Conservation (phyloP, 2,329 filamentous ascomycete species). For the Cladosporium velox region DNA sequence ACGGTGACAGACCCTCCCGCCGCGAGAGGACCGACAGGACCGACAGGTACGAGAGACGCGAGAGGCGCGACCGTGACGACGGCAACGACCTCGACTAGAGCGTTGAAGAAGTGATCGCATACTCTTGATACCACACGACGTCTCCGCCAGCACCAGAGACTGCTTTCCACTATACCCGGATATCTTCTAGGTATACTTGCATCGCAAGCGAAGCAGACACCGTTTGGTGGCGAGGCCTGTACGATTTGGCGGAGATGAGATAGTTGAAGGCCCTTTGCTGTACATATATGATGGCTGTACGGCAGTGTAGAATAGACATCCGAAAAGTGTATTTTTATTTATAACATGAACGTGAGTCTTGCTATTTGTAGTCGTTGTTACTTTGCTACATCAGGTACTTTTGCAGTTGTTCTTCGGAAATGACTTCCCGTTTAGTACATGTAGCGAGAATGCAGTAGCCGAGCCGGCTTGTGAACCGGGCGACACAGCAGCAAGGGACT, state of each 20-base stretch:
- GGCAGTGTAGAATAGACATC: constrained; percentile 3
- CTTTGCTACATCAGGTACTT: no score
- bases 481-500: not conserved
- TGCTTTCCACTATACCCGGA: not conserved
- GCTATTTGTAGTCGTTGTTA: no score
- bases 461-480: not conserved
- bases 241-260: not conserved
- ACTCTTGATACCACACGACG: not conserved
- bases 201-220: not conserved
- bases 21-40: not conserved
- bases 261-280: not conserved
- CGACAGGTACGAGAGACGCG: not conserved
- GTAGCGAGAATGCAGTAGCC: not conserved
- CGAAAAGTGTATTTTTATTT: not conserved
- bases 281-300: not conserved
- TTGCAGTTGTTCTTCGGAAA: not conserved
- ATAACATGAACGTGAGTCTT: not conserved
- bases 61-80: not conserved
- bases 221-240: not conserved
- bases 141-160: not conserved
- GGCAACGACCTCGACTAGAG: not conserved
- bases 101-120: not conserved
- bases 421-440: not conserved
- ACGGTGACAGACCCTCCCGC: not conserved
- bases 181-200: not conserved